Conservation (phyloP, 805 yeast genomes). For the Candida dendrica region DNA sequence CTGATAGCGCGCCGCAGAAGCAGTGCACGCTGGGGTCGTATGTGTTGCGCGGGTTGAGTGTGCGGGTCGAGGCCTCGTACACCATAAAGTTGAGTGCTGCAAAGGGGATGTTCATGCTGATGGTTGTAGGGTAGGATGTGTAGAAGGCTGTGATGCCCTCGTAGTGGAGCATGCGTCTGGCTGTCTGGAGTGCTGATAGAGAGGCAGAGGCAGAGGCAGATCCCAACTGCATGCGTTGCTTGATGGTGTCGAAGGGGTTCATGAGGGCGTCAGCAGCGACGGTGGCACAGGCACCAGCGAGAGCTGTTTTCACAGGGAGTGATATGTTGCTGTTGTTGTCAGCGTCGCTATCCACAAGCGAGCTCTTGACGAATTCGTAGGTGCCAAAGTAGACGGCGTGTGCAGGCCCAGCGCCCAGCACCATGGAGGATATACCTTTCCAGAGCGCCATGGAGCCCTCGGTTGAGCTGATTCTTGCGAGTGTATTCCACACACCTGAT, state of each 20-base stretch:
- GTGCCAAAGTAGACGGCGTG: conserved; percentile 96
- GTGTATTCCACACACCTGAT: conserved; percentile 57
- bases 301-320: conserved; percentile 75
- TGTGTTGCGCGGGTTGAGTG: conserved; percentile 66
- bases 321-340: conserved; percentile 43
- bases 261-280: conserved; percentile 90
- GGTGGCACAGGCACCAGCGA: conserved; percentile 89
- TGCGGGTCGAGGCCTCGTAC: conserved; percentile 75
- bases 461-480: conserved; percentile 68
- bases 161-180: conserved; percentile 45
- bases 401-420: conserved; percentile 98
- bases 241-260: conserved; percentile 95
- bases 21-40: conserved; percentile 92
- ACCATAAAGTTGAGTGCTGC: conserved; percentile 91
- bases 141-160: conserved; percentile 82
- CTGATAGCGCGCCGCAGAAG: conserved; percentile 87
- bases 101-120: conserved; percentile 88
- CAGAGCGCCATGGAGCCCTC: conserved; percentile 88
- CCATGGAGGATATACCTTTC: conserved; percentile 90
- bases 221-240: conserved; percentile 84
- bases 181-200: too few species aligned
- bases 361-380: conserved; percentile 61
- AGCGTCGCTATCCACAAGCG: conserved; percentile 26
- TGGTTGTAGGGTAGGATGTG: conserved; percentile 89
- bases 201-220: too few species aligned